Evolutionary conservation across 495 filamentous ascomycete species (phyloP).

Genomic region (Echria macrotheca): DNA sequence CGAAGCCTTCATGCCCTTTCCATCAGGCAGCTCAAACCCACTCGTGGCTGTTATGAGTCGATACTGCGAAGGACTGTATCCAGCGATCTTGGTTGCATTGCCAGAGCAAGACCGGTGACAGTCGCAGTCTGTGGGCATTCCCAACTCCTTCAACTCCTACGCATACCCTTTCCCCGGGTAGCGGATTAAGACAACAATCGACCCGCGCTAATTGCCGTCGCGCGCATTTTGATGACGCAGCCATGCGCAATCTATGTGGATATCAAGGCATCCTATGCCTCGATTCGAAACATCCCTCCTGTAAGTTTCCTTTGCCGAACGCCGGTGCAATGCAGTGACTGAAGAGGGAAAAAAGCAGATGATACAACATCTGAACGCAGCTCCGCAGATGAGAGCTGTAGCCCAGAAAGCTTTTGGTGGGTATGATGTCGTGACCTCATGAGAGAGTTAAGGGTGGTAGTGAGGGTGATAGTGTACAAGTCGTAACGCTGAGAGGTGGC

Average conservation of each 20-base stretch:
- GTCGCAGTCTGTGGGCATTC: constrained; percentile 17
- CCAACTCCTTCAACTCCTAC: neutral
- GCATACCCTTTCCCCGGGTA: neutral
- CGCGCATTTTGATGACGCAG: constrained; percentile 8
- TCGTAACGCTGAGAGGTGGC: too few relatives aligned
- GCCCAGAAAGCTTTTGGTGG: constrained; percentile 16
- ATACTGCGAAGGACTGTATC: constrained; percentile 10
- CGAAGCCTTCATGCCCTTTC: constrained; percentile 2
- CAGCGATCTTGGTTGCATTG: neutral
- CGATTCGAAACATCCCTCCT: constrained; percentile 17
- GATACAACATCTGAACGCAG: constrained; percentile 25
- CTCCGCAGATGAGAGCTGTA: constrained; percentile 4
- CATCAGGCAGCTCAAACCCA: neutral
- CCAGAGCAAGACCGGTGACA: constrained; percentile 6
- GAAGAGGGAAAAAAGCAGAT: constrained; percentile 25
- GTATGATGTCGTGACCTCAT: constrained; percentile 47
- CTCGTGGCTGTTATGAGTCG: neutral
- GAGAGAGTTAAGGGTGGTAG: constrained; percentile 34
- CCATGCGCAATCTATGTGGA: constrained; percentile 17
- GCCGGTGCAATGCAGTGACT: constrained; percentile 52
- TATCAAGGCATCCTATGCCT: constrained; percentile 3
- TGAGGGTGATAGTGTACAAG: constrained; percentile 38
- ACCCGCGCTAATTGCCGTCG: constrained; percentile 49
- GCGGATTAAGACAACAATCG: constrained; percentile 46
- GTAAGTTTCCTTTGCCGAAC: constrained; percentile 34